A percentile compares a stretch with the other conserved stretches of the same genome.
These are phyloP conservation scores for Senecio squalidus DNA, from an alignment of 140 eudicot genomes.

Conservation along the genomic window DNA sequence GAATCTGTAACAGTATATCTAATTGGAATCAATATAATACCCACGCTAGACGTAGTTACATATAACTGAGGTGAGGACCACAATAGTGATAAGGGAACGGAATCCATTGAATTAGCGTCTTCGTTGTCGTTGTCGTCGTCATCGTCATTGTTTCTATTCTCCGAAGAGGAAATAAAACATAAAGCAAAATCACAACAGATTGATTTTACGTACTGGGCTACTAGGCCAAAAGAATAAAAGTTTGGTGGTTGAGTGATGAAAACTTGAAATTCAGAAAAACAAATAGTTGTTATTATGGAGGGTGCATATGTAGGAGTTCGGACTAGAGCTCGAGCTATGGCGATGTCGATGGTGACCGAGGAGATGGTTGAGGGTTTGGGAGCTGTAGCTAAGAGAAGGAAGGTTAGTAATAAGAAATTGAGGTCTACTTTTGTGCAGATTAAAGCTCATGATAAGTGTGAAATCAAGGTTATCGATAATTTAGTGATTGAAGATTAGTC, in stretches of 20 bases:
- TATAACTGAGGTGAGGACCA: no score
- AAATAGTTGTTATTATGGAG: conserved; percentile 29
- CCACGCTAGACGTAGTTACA: no score
- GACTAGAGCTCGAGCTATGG: conserved; percentile 34
- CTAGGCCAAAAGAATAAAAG: conserved; percentile 17
- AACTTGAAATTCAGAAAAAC: conserved; percentile 5
- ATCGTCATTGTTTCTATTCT: conserved; percentile 9
- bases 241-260: conserved; percentile 8
- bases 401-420: conserved; percentile 23
- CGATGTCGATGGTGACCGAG: conserved; percentile 4
- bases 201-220: no score
- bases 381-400: conserved; percentile 34
- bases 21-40: no score
- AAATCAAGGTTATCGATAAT: neutral
- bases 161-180: neutral
- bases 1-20: no score
- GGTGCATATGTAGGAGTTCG: conserved; percentile 22
- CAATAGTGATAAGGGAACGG: conserved; percentile 28
- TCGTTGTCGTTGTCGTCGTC: conserved; percentile 23
- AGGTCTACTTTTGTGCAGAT: conserved; percentile 28
- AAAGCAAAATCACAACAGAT: no score
- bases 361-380: conserved; percentile 21
- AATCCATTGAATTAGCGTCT: conserved; percentile 23
- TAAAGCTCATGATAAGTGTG: conserved; percentile 7
- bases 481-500: neutral